Base-by-base conservation (phyloP, 768 basidiomycete species). In the Xerocomus potaroensis region DNA sequence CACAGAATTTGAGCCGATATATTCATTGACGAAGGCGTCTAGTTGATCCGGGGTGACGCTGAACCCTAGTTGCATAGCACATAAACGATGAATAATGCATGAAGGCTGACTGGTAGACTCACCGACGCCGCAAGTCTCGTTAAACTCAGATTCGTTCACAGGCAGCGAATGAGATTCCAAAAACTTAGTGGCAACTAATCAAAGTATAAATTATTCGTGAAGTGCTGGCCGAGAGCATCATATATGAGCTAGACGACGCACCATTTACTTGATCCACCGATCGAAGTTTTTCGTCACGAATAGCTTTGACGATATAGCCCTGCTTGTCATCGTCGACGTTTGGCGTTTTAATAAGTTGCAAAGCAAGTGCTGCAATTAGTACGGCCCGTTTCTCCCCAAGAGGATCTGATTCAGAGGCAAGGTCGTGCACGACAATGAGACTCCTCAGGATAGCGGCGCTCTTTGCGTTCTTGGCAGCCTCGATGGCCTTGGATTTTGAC, bases 71-170 rank as follows among this genome's bases (percentile, higher is more conserved):
- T 16, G 7, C 33, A 43, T 23, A n/a, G 22, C 47, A n/a, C 51
- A 40, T 43, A 23, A 34, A 32, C 44, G 24, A 35, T 32, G 27
- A 38, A 31, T n/a, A 31, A 7, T 31, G 11, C 23, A 26, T 8
- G 18, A 26, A 39, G 40, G 38, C 31, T 7, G 38, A 39, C 29
- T 9, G 34, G 7, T 24, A 31, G 11, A 68, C 90, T 56, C 51
- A 92, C 95, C 95, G 49, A 97, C 83, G 52, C 95, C 95, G 62
- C 90, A 92, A 10, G 79, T 72, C 51, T 76, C 71, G 59, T 93
- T 77, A 59, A 97, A 95, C 33, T 82, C 83, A 10, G 58, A 67
- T 11, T 80, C 77, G 54, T 92, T 72, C 29, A 90, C 69, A 0
- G 91, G 84, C 2, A 71, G 43, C 18, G 75, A 66, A 55, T 82